Conservation (phyloP, 441 rosid species). For the Metrosideros polymorpha region DNA sequence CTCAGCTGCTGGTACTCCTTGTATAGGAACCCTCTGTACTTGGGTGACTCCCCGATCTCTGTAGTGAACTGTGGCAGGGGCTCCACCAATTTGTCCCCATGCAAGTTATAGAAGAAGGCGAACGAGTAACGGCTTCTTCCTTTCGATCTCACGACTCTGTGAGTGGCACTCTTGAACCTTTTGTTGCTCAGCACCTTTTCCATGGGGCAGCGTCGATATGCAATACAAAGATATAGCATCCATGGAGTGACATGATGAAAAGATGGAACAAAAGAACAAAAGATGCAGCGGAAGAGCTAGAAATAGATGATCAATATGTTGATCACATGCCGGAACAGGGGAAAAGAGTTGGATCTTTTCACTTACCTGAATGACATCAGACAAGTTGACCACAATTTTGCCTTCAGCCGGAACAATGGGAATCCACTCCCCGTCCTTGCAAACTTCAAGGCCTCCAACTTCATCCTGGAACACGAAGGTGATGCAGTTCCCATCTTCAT, state of each 20-base stretch:
- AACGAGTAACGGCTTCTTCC: slow-evolving; percentile 27
- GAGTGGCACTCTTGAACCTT: slow-evolving; percentile 37
- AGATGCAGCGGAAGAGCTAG: background rate
- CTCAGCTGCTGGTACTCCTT: slow-evolving; percentile 29
- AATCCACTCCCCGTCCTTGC: slow-evolving; percentile 30
- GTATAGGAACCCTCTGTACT: slow-evolving; percentile 27
- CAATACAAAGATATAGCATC: background rate
- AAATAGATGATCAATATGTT: background rate
- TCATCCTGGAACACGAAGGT: slow-evolving; percentile 49
- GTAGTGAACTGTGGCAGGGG: slow-evolving; percentile 31
- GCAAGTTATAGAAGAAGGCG: slow-evolving; percentile 38
- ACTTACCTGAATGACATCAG: slow-evolving; percentile 40
- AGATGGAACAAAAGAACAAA: background rate
- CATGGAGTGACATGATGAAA: background rate
- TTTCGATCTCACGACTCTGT: slow-evolving; percentile 32
- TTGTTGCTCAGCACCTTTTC: slow-evolving; percentile 40
- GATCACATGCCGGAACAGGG: background rate
- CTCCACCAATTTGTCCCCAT: slow-evolving; percentile 38
- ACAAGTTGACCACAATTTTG: slow-evolving; percentile 30
- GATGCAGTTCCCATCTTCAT: slow-evolving; percentile 38
- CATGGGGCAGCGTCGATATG: background rate
- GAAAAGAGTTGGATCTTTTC: background rate
- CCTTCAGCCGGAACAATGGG: slow-evolving; percentile 19
- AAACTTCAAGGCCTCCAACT: slow-evolving; percentile 37
- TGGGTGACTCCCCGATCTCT: slow-evolving; percentile 28